Base-by-base conservation (phyloP, 2,329 filamentous ascomycete species). In the Leptodontidium sp. region DNA sequence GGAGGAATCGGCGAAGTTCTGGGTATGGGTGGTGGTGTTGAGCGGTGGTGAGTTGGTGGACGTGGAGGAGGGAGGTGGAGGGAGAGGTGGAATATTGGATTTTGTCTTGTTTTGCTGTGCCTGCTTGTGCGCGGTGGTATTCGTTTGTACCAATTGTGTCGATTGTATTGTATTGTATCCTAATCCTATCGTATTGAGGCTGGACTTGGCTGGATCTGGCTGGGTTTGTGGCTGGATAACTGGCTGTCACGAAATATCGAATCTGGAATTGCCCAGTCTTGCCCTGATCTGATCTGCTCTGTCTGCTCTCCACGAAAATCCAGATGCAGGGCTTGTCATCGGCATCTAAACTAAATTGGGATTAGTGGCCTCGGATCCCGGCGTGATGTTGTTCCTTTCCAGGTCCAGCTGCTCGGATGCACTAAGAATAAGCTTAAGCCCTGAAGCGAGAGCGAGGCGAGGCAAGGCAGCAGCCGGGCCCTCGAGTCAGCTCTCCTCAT, bases 1-100 rank as follows among this genome's bases (percentile, higher is more conserved):
- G 50, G 50, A 32, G 26, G 50, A 53, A 53, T 53, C 50, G 50
- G 50, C 50, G 50, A 53, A 32, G 50, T 32, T 53, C 50, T 53
- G 50, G 21, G 21, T 21, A 21, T 21, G 21, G 21, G 21, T 21
- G 21, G 21, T 21, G 21, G 21, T 21, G 21, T 21, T 21, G 21
- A 21, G 21, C 21, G 21, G 21, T 6, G 49, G 8, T 24, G 14
- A 21, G 21, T 52, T 52, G 9, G 49, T 24, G 26, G 26, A 24
- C 21, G 49, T 4, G 26, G 49, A 26, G 49, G 49, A 52, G 21
- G 21, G 21, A 21, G 21, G 21, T 21, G 21, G 21, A 35, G 32
- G 21, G 11, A 21, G 24, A 52, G 24, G 49, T 32, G 50, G 12
- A 53, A 24, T 53, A 53, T 53, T 53, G 50, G 4, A 24, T 53